These are phyloP conservation scores for Handroanthus guayacan DNA, from an alignment of 257 asterid genomes.

Conservation along the genomic window DNA sequence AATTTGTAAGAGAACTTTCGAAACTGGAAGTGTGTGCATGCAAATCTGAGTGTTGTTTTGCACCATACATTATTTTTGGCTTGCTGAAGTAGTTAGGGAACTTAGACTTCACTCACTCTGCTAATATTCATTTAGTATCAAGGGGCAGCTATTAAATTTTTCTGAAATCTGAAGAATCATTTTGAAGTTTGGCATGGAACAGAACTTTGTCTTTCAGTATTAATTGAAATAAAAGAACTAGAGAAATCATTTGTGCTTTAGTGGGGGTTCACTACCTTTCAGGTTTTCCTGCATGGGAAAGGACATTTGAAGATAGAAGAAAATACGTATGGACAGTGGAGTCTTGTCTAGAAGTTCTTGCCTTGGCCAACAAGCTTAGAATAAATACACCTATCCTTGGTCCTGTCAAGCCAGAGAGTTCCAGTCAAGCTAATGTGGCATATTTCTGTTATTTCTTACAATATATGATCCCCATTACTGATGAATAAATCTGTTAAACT, in stretches of 20 bases:
- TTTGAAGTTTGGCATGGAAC: not conserved
- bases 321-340: not conserved
- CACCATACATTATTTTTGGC: not conserved
- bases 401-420: not conserved
- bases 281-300: not conserved
- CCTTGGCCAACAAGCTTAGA: not conserved
- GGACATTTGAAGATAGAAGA: not conserved
- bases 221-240: not conserved
- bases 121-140: not conserved
- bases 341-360: not conserved
- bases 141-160: not conserved
- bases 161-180: not conserved
- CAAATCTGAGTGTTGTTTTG: not conserved
- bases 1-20: conserved; percentile 3
- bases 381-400: not conserved
- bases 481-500: too few relatives aligned
- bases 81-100: conserved; percentile 8
- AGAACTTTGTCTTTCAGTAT: not conserved
- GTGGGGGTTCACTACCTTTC: not conserved
- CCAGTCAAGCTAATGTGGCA: not conserved
- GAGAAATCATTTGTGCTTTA: not conserved
- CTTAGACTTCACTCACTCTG: not conserved
- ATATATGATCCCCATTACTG: too few relatives aligned
- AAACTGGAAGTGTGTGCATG: conserved; percentile 15
- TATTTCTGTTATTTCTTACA: not conserved